Evolutionary conservation across 345 rosid genomes (phyloP).

Genomic region (Lepidium africanum): DNA sequence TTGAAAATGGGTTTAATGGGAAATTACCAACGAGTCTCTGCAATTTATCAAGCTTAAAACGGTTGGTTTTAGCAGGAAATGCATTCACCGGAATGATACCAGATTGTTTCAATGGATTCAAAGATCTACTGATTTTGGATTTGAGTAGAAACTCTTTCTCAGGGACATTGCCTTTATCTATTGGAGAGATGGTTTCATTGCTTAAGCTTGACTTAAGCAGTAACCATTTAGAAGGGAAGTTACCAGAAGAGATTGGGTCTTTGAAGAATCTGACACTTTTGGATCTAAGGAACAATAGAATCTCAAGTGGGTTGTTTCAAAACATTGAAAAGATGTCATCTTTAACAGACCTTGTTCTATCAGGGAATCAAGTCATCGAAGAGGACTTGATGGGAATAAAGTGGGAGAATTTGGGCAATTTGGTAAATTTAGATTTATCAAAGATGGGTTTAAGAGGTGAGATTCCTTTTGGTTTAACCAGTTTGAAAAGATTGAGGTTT

Average conservation of each 20-base stretch:
- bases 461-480: slow-evolving; percentile 49
- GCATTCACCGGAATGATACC: slow-evolving; percentile 49
- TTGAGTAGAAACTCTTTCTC: slow-evolving; percentile 63
- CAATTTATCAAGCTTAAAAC: slow-evolving; percentile 40
- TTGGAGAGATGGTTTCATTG: slow-evolving; percentile 53
- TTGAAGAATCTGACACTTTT: slow-evolving; percentile 68
- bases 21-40: slow-evolving; percentile 44
- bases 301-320: slow-evolving; percentile 56
- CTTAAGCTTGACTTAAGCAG: slow-evolving; percentile 78
- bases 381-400: slow-evolving; percentile 33
- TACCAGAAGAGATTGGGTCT: slow-evolving; percentile 38
- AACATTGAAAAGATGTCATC: slow-evolving; percentile 47
- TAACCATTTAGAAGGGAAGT: slow-evolving; percentile 47
- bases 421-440: slow-evolving; percentile 60
- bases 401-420: slow-evolving; percentile 49
- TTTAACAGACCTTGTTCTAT: slow-evolving; percentile 51
- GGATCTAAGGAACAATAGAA: slow-evolving; percentile 63
- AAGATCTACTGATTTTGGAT: slow-evolving; percentile 64
- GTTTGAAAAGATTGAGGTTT: slow-evolving; percentile 60
- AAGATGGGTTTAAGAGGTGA: slow-evolving; percentile 50
- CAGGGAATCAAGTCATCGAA: slow-evolving; percentile 60
- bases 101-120: slow-evolving; percentile 38
- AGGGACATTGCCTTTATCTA: slow-evolving; percentile 44
- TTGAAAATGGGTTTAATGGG: slow-evolving; percentile 68
- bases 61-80: slow-evolving; percentile 68